Base-by-base conservation (phyloP, 345 rosid species). In the Acer negundo region DNA sequence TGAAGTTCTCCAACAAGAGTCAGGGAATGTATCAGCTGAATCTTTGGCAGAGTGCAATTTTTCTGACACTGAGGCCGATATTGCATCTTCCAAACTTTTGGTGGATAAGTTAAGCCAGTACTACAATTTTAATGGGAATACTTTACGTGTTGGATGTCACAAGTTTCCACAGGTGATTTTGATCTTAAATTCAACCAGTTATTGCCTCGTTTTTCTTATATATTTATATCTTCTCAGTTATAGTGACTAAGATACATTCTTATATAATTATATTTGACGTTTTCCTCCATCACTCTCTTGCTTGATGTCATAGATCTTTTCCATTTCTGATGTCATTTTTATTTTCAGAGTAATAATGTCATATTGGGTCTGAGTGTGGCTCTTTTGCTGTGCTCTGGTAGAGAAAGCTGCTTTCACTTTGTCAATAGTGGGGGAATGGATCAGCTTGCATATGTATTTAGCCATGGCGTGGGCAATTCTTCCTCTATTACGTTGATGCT, bases 401-500 rank as follows among this genome's bases (percentile, higher is more conserved):
- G 83, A 84, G 98, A 95, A 78, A 89, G 97, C 86, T 95, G 99
- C 92, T 93, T 91, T 87, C 97, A 92, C 63, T 95, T 92, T 78
- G 97, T 95, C 80, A 82, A 76, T 84, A 79, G 87, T 63, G 94
- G 97, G 83, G 97, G 97, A 74, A 90, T 95, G 89, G 94, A 85
- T 76, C 92, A 87, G 62, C 89, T 95, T 84, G 72, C 83, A 76
- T 81, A 83, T 77, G 75, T 90, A 81, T 81, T 95, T 65, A 80
- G 88, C 70, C 76, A 69, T 79, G 89, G 83, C 69, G 74, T 62
- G 73, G 89, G 79, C 78, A 82, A 86, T 67, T 95, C 95, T 67
- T 85, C 92, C 10, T 77, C 94, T 68, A 69, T 81, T 62, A 77
- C 86, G 42, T 83, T 95, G 69, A 77, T 93, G 70, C 83, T 86